Evolutionary conservation across 768 basidiomycete genomes (phyloP).

Genomic region (Tulasnella sp.): DNA sequence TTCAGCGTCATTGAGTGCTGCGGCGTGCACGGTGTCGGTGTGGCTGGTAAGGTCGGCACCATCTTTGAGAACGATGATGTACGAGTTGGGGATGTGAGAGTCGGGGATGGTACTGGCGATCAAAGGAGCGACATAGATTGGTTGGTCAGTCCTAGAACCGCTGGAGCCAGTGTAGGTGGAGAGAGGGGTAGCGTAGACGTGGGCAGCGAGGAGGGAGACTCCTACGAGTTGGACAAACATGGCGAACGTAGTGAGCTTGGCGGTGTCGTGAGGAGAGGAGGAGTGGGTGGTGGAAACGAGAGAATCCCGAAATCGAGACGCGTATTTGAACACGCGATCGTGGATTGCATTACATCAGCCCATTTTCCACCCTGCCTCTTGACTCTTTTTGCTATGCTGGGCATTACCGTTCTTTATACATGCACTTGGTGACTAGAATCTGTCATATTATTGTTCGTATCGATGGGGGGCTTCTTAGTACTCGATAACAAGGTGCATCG

Average conservation of each 20-base stretch:
- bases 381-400: no score
- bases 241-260: background rate
- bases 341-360: no score
- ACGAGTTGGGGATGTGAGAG: slow-evolving; percentile 65
- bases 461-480: no score
- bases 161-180: slow-evolving; percentile 8
- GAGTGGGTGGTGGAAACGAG: background rate
- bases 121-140: slow-evolving; percentile 1
- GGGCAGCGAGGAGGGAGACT: slow-evolving; percentile 1
- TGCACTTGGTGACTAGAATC: no score
- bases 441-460: no score
- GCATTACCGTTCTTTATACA: no score
- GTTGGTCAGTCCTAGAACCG: slow-evolving; percentile 7
- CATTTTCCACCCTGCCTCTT: no score
- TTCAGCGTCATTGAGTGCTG: slow-evolving; percentile 39
- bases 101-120: background rate
- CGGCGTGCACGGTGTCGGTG: slow-evolving; percentile 60
- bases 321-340: no score
- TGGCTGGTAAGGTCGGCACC: slow-evolving; percentile 56
- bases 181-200: slow-evolving; percentile 4
- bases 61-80: slow-evolving; percentile 83
- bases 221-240: slow-evolving; percentile 10
- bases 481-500: no score
- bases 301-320: no score
- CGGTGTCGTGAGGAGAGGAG: background rate